These are phyloP conservation scores for Tuber melanosporum DNA, from an alignment of 495 filamentous ascomycete genomes.

Conservation along the genomic window DNA sequence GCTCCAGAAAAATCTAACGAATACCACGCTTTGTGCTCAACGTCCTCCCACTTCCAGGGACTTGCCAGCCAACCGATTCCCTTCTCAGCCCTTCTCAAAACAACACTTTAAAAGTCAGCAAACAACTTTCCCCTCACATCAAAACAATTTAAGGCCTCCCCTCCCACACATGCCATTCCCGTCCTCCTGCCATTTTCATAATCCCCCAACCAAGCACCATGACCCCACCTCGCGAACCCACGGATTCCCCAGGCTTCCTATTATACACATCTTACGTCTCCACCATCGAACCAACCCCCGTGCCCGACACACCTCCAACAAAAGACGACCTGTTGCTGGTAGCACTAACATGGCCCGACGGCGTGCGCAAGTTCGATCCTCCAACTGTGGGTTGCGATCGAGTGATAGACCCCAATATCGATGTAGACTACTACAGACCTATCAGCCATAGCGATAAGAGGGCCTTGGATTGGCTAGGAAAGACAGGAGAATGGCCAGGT, in stretches of 20 bases:
- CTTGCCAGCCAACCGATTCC: not conserved
- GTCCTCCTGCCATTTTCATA: not conserved
- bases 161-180: not conserved
- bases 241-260: not conserved
- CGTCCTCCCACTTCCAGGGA: not conserved
- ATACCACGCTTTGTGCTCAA: not conserved
- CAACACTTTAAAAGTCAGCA: not conserved
- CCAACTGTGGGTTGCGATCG: not conserved
- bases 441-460: not conserved
- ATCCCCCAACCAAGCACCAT: not conserved
- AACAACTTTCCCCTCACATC: not conserved
- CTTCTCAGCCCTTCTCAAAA: not conserved
- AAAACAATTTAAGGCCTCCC: not conserved
- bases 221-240: not conserved
- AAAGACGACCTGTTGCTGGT: not conserved
- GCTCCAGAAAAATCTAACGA: not conserved
- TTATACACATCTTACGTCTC: not conserved
- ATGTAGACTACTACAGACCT: not conserved
- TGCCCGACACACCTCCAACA: not conserved
- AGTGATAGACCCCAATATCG: not conserved
- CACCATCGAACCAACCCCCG: not conserved
- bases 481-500: not conserved
- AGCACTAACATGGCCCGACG: not conserved
- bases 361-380: not conserved
- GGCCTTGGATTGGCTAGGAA: not conserved